Percentiles rank a stretch among this genome's conserved stretches.
These are phyloP conservation scores for Xylariales sp. DNA, from an alignment of 2,329 filamentous ascomycete species.

Conservation along the genomic window DNA sequence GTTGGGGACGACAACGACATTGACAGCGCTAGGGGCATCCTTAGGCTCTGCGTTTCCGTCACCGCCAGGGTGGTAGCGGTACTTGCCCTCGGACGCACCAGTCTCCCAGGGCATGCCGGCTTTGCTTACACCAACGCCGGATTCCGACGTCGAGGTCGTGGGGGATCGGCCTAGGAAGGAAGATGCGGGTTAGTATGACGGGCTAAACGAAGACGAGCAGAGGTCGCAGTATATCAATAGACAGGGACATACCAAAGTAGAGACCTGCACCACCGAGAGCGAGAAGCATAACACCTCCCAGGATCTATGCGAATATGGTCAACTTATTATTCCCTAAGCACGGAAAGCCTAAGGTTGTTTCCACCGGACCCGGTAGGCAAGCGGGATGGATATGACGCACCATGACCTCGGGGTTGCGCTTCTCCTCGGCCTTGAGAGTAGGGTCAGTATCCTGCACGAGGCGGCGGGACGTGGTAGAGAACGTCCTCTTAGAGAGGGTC, in stretches of 20 bases:
- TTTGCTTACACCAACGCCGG: conserved; percentile 76
- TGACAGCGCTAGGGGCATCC: conserved; percentile 94
- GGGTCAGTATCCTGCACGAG: conserved; percentile 54
- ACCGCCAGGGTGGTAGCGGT: conserved; percentile 86
- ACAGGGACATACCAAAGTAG: conserved; percentile 76
- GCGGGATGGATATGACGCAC: conserved; percentile 53
- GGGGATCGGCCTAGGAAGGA: conserved; percentile 74
- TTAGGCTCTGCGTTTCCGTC: conserved; percentile 79
- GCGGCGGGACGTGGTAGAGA: conserved; percentile 66
- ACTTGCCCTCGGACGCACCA: conserved; percentile 71
- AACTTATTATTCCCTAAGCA: conserved; percentile 23
- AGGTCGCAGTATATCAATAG: neutral
- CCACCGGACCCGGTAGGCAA: neutral
- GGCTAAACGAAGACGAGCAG: neutral
- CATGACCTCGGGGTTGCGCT: conserved; percentile 63
- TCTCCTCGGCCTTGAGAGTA: conserved; percentile 67
- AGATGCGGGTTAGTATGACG: conserved; percentile 3
- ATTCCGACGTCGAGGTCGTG: conserved; percentile 85
- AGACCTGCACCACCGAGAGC: conserved; percentile 89
- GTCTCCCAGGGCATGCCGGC: conserved; percentile 93
- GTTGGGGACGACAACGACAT: conserved; percentile 92
- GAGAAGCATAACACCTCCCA: conserved; percentile 89
- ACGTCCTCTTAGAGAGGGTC: conserved; percentile 49
- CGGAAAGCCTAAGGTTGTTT: neutral
- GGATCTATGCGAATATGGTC: conserved; percentile 70